phyloP scores from a whole-genome alignment of 108 stramenopile species.

The Cyclostephanos tholiformis region DNA sequence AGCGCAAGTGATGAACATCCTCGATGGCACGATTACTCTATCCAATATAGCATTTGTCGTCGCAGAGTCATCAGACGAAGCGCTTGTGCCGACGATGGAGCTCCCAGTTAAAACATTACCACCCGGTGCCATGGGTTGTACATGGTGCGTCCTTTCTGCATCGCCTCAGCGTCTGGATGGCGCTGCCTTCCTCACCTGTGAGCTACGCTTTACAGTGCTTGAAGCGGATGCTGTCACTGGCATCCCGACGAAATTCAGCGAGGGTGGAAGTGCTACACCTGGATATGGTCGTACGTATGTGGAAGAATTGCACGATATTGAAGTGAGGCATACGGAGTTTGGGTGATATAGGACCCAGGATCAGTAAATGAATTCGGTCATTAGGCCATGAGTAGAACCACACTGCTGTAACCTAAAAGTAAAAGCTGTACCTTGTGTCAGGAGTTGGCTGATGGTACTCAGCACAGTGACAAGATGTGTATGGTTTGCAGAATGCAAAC shows the following conservation, averaged over 20 bases:
- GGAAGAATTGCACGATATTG: slow-evolving; percentile 88
- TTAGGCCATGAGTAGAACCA: too few species aligned
- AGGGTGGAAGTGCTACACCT: slow-evolving; percentile 7
- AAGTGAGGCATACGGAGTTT: slow-evolving; percentile 76
- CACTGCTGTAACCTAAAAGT: too few species aligned
- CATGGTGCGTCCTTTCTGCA: slow-evolving; percentile 84
- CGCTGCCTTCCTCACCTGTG: slow-evolving; percentile 78
- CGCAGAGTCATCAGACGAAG: slow-evolving; percentile 93
- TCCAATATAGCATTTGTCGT: slow-evolving; percentile 83
- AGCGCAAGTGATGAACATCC: slow-evolving; percentile 73
- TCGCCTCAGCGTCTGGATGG: slow-evolving; percentile 80
- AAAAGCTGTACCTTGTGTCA: background rate
- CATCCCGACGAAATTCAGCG: slow-evolving; percentile 57
- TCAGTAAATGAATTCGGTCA: too few species aligned
- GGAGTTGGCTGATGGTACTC: too few species aligned
- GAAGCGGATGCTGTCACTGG: slow-evolving; percentile 69
- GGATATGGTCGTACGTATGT: slow-evolving; percentile 68
- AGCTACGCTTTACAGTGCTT: slow-evolving; percentile 81
- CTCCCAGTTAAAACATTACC: slow-evolving; percentile 80
- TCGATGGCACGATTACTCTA: slow-evolving; percentile 54
- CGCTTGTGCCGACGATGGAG: slow-evolving; percentile 65
- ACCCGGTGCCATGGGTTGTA: slow-evolving; percentile 61
- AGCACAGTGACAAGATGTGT: too few species aligned
- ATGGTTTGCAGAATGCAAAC: too few species aligned
- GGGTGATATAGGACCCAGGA: background rate